These are phyloP conservation scores for Pseudopediastrum boryanum DNA, from an alignment of 139 green algal species.

Conservation along the genomic window DNA sequence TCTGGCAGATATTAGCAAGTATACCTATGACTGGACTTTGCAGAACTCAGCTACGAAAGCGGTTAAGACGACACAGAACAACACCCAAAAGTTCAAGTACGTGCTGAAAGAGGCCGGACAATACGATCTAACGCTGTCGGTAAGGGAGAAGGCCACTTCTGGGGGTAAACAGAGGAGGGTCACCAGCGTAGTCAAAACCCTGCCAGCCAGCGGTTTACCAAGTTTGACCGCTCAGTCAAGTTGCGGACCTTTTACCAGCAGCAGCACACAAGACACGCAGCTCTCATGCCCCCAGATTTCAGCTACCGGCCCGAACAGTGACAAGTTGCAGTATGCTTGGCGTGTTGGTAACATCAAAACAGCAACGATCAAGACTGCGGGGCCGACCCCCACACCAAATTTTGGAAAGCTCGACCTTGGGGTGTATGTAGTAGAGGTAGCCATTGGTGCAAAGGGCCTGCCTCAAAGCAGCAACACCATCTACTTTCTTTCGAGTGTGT, in stretches of 20 bases:
- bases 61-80: no score
- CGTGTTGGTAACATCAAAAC: background rate
- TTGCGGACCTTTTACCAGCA: no score
- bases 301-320: background rate
- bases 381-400: background rate
- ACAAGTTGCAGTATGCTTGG: conserved; percentile 13
- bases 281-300: conserved; percentile 7
- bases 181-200: no score
- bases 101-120: no score
- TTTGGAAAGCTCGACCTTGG: conserved; percentile 9
- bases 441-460: conserved; percentile 9
- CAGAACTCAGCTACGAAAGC: background rate
- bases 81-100: no score
- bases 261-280: no score
- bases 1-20: background rate
- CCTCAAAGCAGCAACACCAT: conserved; percentile 21
- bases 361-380: background rate
- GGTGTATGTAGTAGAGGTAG: conserved; percentile 20
- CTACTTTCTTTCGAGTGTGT: conserved; percentile 37
- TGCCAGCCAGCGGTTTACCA: no score
- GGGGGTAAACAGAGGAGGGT: no score
- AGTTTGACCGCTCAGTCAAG: no score
- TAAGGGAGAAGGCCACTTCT: no score
- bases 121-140: no score
- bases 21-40: conserved; percentile 13